Percentiles rank a stretch among this genome's conserved stretches.
Conservation (phyloP, 2,329 filamentous ascomycete genomes). For the Fusarium temperatum region DNA sequence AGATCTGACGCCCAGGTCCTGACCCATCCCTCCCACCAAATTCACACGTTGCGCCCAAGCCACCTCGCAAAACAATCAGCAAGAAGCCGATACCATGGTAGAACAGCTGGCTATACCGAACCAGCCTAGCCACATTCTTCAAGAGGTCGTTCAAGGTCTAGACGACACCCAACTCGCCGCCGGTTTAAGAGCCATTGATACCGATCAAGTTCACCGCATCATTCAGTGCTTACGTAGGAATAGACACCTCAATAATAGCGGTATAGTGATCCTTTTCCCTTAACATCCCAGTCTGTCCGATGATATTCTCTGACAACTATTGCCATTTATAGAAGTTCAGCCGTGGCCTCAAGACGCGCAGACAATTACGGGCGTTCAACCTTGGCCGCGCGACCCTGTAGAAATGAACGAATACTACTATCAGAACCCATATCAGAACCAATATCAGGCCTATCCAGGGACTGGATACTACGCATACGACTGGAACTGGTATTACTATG, state of each 20-base stretch:
- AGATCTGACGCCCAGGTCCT: no score
- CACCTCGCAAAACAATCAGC: rapidly evolving
- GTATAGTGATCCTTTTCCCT: background rate
- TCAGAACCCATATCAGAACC: background rate
- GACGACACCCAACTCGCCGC: background rate
- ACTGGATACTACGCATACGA: background rate
- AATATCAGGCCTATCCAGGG: background rate
- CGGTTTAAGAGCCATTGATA: background rate
- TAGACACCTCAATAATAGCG: background rate
- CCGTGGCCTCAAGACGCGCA: background rate
- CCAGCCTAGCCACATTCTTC: background rate
- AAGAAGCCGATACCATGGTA: background rate
- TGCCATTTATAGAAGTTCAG: background rate
- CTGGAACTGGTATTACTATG: background rate
- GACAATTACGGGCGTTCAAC: no score
- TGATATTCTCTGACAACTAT: background rate
- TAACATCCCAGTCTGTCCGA: rapidly evolving
- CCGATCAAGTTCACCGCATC: background rate
- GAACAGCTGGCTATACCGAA: background rate
- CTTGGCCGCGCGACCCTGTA: background rate
- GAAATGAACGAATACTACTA: background rate
- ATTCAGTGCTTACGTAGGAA: background rate
- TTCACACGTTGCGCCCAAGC: rapidly evolving
- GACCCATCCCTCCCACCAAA: rapidly evolving
- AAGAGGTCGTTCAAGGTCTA: background rate